Evolutionary conservation across 495 filamentous ascomycete species (phyloP).

Genomic region (Penicillium ochrochloron): DNA sequence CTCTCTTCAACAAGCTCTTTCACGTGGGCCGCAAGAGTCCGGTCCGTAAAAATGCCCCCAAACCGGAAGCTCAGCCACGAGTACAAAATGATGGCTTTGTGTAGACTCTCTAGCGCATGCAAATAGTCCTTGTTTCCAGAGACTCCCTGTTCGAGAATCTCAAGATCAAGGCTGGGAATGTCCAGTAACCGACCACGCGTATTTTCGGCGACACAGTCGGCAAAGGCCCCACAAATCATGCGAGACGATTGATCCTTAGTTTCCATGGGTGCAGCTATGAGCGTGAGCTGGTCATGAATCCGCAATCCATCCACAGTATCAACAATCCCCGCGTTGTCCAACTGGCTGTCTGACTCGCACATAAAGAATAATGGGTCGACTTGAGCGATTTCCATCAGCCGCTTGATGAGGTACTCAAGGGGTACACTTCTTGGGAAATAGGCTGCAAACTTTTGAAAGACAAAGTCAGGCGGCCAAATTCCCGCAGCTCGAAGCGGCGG

Average conservation of each 20-base stretch:
- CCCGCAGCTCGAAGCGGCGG: constrained; percentile 74
- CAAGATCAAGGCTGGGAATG: constrained; percentile 65
- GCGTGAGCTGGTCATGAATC: constrained; percentile 71
- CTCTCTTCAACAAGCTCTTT: constrained; percentile 78
- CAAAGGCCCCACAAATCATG: constrained; percentile 60
- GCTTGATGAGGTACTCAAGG: constrained; percentile 75
- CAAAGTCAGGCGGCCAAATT: constrained; percentile 65
- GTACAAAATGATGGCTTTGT: constrained; percentile 82
- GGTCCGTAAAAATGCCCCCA: constrained; percentile 77
- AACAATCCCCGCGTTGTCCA: constrained; percentile 71
- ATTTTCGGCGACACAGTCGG: constrained; percentile 67
- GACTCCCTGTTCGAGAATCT: constrained; percentile 63
- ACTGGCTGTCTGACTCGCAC: constrained; percentile 60
- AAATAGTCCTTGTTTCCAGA: constrained; percentile 58
- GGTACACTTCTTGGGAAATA: constrained; percentile 79
- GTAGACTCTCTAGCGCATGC: constrained; percentile 69
- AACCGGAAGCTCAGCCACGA: constrained; percentile 80
- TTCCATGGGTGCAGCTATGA: constrained; percentile 70
- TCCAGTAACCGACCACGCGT: constrained; percentile 66
- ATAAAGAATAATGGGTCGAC: constrained; percentile 72
- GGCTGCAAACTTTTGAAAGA: constrained; percentile 71
- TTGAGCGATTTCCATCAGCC: constrained; percentile 66
- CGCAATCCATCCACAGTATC: constrained; percentile 65
- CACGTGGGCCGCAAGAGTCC: constrained; percentile 76
- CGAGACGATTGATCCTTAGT: constrained; percentile 25